These are phyloP conservation scores for Neonectria faginata DNA, from an alignment of 2,329 filamentous ascomycete species.

Conservation along the genomic window DNA sequence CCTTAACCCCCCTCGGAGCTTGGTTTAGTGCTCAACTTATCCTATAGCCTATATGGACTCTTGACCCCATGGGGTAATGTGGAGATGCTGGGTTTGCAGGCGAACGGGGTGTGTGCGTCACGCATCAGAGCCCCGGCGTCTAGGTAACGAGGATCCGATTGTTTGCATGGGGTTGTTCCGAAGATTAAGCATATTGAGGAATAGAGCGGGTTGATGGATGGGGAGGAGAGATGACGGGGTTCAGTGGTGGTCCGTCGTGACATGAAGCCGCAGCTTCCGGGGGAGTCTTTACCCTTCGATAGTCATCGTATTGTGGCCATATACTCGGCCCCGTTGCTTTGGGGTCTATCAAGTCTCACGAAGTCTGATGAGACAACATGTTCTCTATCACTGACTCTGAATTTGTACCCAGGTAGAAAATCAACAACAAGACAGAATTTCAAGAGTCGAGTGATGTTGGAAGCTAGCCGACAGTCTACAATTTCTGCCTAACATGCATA, in stretches of 20 bases:
- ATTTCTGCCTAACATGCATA: no score
- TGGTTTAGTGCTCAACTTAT: neutral
- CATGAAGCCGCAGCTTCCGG: neutral
- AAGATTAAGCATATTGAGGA: no score
- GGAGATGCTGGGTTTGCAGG: neutral
- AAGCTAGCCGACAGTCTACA: no score
- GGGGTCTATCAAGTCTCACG: no score
- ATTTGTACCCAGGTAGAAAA: no score
- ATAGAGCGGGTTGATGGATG: neutral
- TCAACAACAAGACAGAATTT: no score
- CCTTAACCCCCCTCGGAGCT: conserved; percentile 16
- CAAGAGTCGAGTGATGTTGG: no score
- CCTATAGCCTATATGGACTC: neutral
- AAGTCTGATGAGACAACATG: no score
- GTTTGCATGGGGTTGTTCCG: no score
- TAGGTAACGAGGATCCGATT: neutral
- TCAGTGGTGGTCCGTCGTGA: neutral
- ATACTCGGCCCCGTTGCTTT: no score
- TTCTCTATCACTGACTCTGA: no score
- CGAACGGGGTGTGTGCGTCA: no score
- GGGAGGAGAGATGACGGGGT: neutral
- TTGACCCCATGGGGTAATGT: conserved; percentile 5
- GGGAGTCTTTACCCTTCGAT: neutral
- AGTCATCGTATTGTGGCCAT: neutral
- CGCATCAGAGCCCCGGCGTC: neutral